Conservation (phyloP, 2,329 filamentous ascomycete species). For the Aspergillus neotritici region DNA sequence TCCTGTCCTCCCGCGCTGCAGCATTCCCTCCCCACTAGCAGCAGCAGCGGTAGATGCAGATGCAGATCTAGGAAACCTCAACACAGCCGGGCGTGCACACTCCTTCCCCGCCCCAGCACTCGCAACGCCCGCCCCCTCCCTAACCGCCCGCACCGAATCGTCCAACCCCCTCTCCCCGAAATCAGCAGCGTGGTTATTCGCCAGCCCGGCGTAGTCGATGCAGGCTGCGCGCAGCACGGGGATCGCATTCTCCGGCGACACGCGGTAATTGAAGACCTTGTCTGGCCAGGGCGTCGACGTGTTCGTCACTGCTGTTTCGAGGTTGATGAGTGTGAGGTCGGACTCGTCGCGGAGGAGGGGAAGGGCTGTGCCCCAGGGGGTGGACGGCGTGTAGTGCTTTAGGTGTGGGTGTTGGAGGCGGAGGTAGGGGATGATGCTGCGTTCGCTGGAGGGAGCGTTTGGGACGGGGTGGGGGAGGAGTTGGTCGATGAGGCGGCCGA, state of each 20-base stretch:
- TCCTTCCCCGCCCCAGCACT: conserved; percentile 33
- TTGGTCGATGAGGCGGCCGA: conserved; percentile 39
- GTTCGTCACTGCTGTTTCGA: conserved; percentile 37
- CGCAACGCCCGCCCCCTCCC: conserved; percentile 16
- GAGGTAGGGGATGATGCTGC: conserved; percentile 15
- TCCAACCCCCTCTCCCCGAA: conserved; percentile 30
- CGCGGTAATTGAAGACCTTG: conserved; percentile 39
- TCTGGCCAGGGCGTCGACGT: conserved; percentile 29
- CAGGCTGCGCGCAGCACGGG: conserved; percentile 24
- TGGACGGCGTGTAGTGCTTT: conserved; percentile 18
- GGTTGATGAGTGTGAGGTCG: conserved; percentile 36
- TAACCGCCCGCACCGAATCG: conserved; percentile 30
- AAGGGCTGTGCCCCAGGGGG: conserved; percentile 34
- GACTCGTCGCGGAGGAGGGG: conserved; percentile 24
- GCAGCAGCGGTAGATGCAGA: no score
- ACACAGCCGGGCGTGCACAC: conserved; percentile 23
- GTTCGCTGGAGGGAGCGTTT: conserved; percentile 18
- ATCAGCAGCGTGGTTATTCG: conserved; percentile 39
- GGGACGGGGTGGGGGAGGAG: conserved; percentile 31
- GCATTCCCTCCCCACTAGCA: neutral
- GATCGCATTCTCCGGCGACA: conserved; percentile 34
- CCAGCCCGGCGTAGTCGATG: conserved; percentile 32
- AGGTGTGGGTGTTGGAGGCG: conserved; percentile 17
- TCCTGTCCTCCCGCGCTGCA: neutral
- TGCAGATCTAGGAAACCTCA: conserved; percentile 18